These are phyloP conservation scores for Sporothrix euskadiensis DNA, from an alignment of 2,329 filamentous ascomycete genomes.

Conservation along the genomic window DNA sequence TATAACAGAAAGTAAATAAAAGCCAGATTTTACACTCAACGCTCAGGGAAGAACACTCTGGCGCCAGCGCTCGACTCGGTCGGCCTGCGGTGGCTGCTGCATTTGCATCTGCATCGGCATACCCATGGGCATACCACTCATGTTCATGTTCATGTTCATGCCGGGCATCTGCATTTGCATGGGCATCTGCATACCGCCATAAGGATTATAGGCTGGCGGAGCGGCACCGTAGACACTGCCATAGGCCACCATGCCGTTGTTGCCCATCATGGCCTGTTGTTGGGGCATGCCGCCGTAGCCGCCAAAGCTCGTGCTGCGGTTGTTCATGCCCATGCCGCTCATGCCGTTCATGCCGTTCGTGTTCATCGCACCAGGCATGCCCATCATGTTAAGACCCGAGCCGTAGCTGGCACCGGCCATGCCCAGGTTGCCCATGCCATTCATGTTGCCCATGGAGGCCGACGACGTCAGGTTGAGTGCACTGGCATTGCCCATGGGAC, in stretches of 20 bases:
- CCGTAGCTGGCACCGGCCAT: neutral
- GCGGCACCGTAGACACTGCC: neutral
- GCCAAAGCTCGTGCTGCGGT: constrained; percentile 7
- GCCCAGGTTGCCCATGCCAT: constrained; percentile 8
- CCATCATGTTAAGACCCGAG: constrained; percentile 4
- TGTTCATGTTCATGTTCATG: neutral
- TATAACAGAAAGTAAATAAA: neutral
- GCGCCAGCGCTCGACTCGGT: constrained; percentile 42
- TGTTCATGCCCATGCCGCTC: constrained; percentile 10
- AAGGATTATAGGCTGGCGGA: neutral
- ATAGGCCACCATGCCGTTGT: constrained; percentile 10
- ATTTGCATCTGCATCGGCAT: constrained; percentile 32
- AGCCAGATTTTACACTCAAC: neutral
- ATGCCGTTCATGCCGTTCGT: neutral
- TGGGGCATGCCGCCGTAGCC: constrained; percentile 19
- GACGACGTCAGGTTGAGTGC: constrained; percentile 10
- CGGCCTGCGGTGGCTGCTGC: constrained; percentile 35
- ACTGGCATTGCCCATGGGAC: constrained; percentile 31
- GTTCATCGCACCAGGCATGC: neutral
- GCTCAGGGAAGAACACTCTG: constrained; percentile 37
- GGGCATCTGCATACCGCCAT: constrained; percentile 20
- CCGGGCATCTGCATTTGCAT: constrained; percentile 22
- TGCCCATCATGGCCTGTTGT: constrained; percentile 13
- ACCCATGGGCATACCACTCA: constrained; percentile 25
- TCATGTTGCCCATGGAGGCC: constrained; percentile 8